Evolutionary conservation across 805 yeast genomes (phyloP).

Genomic region (Candida gorgasii): DNA sequence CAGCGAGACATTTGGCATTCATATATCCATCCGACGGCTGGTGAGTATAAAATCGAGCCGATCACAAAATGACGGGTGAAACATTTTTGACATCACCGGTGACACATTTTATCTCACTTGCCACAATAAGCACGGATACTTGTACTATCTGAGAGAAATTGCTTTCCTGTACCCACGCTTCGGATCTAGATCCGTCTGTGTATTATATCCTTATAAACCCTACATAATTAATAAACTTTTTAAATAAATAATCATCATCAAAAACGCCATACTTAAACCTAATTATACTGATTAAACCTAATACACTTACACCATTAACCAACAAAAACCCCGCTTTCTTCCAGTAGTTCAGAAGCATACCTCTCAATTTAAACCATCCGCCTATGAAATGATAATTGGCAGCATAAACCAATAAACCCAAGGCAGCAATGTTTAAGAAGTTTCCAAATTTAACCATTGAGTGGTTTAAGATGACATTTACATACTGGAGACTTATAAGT

Average conservation of each 20-base stretch:
- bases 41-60: too few species aligned
- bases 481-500: slow-evolving; percentile 51
- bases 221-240: slow-evolving; percentile 31
- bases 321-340: slow-evolving; percentile 47
- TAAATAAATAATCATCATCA: slow-evolving; percentile 18
- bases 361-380: slow-evolving; percentile 52
- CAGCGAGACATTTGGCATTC: too few species aligned
- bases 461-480: slow-evolving; percentile 22
- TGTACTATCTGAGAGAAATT: too few species aligned
- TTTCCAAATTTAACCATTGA: slow-evolving; percentile 23
- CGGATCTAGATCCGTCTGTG: too few species aligned
- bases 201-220: slow-evolving; percentile 11
- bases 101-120: too few species aligned
- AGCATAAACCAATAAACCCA: slow-evolving; percentile 11
- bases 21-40: too few species aligned
- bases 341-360: slow-evolving; percentile 37
- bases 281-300: slow-evolving; percentile 39
- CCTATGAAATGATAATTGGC: slow-evolving; percentile 52
- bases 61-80: too few species aligned
- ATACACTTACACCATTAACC: slow-evolving; percentile 35
- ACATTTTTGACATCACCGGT: too few species aligned
- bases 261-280: slow-evolving; percentile 23
- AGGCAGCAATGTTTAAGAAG: slow-evolving; percentile 26
- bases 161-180: not conserved
- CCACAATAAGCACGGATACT: too few species aligned